phyloP scores from a whole-genome alignment of 192 early-diverging fungal species.

The Entomortierella chlamydospora region DNA sequence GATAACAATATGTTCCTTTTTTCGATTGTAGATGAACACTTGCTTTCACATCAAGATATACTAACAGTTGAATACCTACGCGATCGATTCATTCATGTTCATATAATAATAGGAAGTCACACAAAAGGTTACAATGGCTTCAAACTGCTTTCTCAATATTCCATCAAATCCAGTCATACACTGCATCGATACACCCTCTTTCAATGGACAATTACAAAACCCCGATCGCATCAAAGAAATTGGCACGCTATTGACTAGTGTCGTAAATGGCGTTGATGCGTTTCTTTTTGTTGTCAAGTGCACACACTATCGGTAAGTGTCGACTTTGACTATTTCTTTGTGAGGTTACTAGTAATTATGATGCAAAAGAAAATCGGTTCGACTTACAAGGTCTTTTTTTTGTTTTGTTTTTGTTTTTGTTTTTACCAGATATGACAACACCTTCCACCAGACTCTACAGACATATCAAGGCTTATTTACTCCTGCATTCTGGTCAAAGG shows the following conservation, averaged over 20 bases:
- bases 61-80: no score
- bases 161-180: slow-evolving; percentile 50
- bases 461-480: slow-evolving; percentile 41
- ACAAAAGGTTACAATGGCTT: slow-evolving; percentile 28
- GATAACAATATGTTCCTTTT: no score
- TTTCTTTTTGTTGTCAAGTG: slow-evolving; percentile 58
- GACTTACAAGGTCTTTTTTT: neutral
- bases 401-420: neutral
- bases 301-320: slow-evolving; percentile 55
- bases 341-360: no score
- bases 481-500: slow-evolving; percentile 49
- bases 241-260: slow-evolving; percentile 26
- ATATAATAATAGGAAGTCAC: slow-evolving; percentile 61
- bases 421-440: slow-evolving; percentile 45
- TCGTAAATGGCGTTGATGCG: slow-evolving; percentile 51
- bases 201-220: slow-evolving; percentile 54
- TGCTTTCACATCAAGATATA: neutral
- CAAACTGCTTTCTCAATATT: slow-evolving; percentile 53
- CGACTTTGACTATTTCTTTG: neutral
- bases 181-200: slow-evolving; percentile 59
- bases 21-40: neutral
- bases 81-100: no score
- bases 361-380: neutral
- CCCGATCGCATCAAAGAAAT: slow-evolving; percentile 36
- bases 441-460: slow-evolving; percentile 40